Evolutionary conservation across 1,139 yeast genomes (phyloP).

Genomic region (Fermentozyma sake): DNA sequence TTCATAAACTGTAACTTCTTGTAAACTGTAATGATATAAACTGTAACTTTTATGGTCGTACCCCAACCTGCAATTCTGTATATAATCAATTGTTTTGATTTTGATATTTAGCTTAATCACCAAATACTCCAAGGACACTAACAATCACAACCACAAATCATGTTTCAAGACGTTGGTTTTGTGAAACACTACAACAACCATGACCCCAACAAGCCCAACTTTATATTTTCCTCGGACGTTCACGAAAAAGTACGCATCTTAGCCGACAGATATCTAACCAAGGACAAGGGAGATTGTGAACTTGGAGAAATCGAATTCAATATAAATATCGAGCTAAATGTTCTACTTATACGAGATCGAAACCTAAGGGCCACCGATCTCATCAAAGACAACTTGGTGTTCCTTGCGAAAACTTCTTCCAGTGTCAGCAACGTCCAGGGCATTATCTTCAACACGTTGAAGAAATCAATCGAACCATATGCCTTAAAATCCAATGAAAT

Average conservation of each 20-base stretch:
- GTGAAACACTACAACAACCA: conserved; percentile 7
- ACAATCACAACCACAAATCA: too few species aligned
- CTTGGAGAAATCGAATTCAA: conserved; percentile 20
- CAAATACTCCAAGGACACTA: too few species aligned
- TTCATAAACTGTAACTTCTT: too few species aligned
- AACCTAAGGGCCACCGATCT: conserved; percentile 28
- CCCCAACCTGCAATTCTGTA: too few species aligned
- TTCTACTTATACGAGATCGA: conserved; percentile 28
- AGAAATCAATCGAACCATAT: conserved; percentile 4
- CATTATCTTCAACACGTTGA: conserved; percentile 8
- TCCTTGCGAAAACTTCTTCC: conserved; percentile 23
- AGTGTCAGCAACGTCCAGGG: conserved; percentile 5
- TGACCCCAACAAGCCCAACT: conserved; percentile 37
- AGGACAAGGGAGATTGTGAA: too few species aligned
- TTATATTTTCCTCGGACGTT: conserved; percentile 37
- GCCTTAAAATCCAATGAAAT: conserved; percentile 18
- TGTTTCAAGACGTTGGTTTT: too few species aligned
- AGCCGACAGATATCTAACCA: too few species aligned
- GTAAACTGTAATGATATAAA: too few species aligned
- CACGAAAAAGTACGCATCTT: conserved; percentile 16
- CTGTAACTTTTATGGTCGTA: too few species aligned
- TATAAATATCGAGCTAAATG: conserved; percentile 34
- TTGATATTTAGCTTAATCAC: too few species aligned
- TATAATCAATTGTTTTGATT: too few species aligned
- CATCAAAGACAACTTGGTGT: conserved; percentile 31